A percentile compares a stretch with the other conserved stretches of the same genome.
Conservation (phyloP, 2,329 filamentous ascomycete genomes). For the Trichoderma koningiopsis region DNA sequence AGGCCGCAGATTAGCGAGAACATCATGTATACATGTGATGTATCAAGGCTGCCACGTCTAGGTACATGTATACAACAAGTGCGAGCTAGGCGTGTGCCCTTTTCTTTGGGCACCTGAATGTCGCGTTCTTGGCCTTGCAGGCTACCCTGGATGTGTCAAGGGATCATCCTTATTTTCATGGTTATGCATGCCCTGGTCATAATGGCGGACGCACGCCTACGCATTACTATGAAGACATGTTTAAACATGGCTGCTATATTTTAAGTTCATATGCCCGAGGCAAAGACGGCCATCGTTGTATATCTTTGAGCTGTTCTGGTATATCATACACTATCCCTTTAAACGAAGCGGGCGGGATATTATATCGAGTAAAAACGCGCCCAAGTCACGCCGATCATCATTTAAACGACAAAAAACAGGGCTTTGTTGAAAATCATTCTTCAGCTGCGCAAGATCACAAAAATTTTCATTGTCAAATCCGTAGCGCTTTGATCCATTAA, state of each 20-base stretch:
- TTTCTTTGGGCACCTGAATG: neutral
- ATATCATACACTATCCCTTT: conserved; percentile 50
- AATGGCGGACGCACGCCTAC: neutral
- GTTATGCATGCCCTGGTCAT: neutral
- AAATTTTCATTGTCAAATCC: neutral
- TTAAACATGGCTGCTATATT: conserved; percentile 47
- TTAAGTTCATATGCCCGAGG: conserved; percentile 45
- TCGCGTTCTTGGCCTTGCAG: neutral
- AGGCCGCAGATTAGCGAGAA: neutral
- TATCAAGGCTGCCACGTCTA: neutral
- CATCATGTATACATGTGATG: neutral
- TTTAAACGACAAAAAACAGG: neutral
- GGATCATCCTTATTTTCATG: neutral
- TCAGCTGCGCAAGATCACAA: neutral
- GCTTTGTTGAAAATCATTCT: neutral
- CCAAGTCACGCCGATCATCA: conserved; percentile 3
- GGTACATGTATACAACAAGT: neutral
- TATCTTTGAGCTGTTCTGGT: conserved; percentile 42
- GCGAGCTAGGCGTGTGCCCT: neutral
- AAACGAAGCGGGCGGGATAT: conserved; percentile 39
- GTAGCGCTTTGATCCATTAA: neutral
- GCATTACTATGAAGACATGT: conserved; percentile 25
- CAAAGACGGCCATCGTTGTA: conserved; percentile 54
- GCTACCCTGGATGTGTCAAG: neutral
- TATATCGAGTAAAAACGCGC: conserved; percentile 39